Evolutionary conservation across 2,329 filamentous ascomycete species (phyloP), one percentile per base, ranked within the genome.

Genomic region (Cryphonectria carpinicola): DNA sequence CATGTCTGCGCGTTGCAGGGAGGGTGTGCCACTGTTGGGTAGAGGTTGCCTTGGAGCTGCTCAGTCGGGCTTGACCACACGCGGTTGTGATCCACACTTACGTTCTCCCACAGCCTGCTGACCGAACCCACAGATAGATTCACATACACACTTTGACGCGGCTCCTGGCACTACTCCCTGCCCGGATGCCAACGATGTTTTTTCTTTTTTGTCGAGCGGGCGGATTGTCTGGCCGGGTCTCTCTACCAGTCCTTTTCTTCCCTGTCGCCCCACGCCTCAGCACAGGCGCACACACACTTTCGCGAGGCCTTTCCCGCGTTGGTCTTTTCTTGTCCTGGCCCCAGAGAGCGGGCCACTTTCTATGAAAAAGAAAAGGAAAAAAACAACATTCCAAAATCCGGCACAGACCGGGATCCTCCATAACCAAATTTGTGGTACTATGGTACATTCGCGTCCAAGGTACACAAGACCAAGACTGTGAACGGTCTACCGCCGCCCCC

Each of bases 1-100:
- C 68, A 61, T 72, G 69, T 22, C 41, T 52, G 63, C 28, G 14
- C 56, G 35, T 66, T 46, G 56, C 69, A 71, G 65, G 68, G 71
- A 69, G 71, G 71, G 66, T 70, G 66, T 70, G 68, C 70, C 63
- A 71, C 70, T 19, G 66, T 66, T 66, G 65, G 65, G 43, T 46
- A 65, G 37, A 65, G 68, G 64, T 66, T 66, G 65, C 63, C 35
- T 63, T 64, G 58, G 49, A 68, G 60, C 63, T 65, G 60, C 58
- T 65, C 41, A 54, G 60, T 61, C 49, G 61, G 61, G 25, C 37
- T 17, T 66, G 56, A 60, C 32, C 67, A 64, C 65, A 65, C 69
- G 68, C 54, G 61, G 46, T 43, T 22, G 61, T 66, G 46, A 63
- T 58, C 70, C 64, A 65, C 41, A 63, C 56, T 32, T 37, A 19